Percentiles rank a stretch among this genome's conserved stretches.
phyloP scores from a whole-genome alignment of 306 rosid species.

The Lathyrus tuberosus region DNA sequence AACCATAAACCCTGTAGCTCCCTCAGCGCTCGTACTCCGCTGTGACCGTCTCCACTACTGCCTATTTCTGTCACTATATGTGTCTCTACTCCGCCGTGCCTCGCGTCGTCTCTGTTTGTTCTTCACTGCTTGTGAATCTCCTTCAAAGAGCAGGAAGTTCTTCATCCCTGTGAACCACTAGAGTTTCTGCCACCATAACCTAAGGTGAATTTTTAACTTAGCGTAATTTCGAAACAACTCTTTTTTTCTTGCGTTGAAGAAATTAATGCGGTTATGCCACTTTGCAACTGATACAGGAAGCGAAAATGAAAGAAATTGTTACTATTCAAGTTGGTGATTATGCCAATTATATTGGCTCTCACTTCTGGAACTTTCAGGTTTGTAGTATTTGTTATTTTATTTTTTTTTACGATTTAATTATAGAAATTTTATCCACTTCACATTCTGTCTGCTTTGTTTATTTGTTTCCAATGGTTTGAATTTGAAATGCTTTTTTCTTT shows the following conservation, averaged over 20 bases:
- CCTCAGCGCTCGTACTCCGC: too few species aligned
- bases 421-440: too few species aligned
- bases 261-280: background rate
- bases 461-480: background rate
- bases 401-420: too few species aligned
- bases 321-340: constrained; percentile 83
- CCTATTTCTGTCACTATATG: too few species aligned
- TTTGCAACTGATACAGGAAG: constrained; percentile 30
- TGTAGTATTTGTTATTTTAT: constrained; percentile 1
- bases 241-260: constrained; percentile 1
- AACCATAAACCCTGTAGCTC: too few species aligned
- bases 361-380: constrained; percentile 98
- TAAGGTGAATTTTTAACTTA: constrained; percentile 6
- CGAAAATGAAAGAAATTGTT: constrained; percentile 75
- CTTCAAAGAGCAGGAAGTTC: too few species aligned
- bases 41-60: too few species aligned
- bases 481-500: background rate
- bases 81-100: too few species aligned
- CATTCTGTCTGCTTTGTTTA: too few species aligned
- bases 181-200: background rate
- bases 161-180: background rate
- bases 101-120: too few species aligned
- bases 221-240: constrained; percentile 9
- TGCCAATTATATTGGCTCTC: constrained; percentile 86
- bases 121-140: too few species aligned